These are phyloP conservation scores for Puccinellia tenuiflora DNA, from an alignment of 176 grass and related monocot species.

Conservation along the genomic window DNA sequence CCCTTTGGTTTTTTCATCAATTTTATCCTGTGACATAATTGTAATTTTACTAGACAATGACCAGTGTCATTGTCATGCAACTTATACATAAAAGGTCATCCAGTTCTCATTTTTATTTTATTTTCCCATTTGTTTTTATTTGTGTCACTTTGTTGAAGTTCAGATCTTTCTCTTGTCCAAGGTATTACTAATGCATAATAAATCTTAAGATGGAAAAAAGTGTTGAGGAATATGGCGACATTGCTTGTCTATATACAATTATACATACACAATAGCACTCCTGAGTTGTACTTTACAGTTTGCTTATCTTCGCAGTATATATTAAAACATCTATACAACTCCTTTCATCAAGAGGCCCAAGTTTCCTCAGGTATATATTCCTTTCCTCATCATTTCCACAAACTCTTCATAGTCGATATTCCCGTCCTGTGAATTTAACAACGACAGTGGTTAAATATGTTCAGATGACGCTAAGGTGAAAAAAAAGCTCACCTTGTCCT, in stretches of 20 bases:
- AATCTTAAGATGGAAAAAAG: neutral
- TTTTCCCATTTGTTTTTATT: neutral
- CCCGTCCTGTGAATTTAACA: slow-evolving; percentile 48
- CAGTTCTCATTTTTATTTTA: slow-evolving; percentile 13
- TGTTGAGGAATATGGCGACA: neutral
- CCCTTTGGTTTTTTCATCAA: neutral
- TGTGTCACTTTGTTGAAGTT: neutral
- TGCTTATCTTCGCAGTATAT: slow-evolving; percentile 1
- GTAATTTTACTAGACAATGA: neutral
- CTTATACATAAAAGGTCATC: slow-evolving; percentile 12
- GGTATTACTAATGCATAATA: neutral
- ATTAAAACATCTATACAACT: slow-evolving; percentile 22
- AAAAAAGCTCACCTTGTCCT: slow-evolving; percentile 48
- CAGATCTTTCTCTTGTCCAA: neutral
- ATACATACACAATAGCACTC: neutral
- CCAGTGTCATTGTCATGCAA: neutral
- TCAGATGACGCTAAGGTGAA: neutral
- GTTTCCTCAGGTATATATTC: slow-evolving; percentile 33
- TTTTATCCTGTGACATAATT: slow-evolving; percentile 38
- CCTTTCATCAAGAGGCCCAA: slow-evolving; percentile 4
- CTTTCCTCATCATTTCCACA: slow-evolving; percentile 80
- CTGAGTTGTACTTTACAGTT: slow-evolving; percentile 8
- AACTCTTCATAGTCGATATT: slow-evolving; percentile 81
- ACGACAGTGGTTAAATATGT: neutral
- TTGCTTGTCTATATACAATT: neutral